Base-by-base conservation (phyloP, 2,329 filamentous ascomycete species). In the Fusarium buharicum region DNA sequence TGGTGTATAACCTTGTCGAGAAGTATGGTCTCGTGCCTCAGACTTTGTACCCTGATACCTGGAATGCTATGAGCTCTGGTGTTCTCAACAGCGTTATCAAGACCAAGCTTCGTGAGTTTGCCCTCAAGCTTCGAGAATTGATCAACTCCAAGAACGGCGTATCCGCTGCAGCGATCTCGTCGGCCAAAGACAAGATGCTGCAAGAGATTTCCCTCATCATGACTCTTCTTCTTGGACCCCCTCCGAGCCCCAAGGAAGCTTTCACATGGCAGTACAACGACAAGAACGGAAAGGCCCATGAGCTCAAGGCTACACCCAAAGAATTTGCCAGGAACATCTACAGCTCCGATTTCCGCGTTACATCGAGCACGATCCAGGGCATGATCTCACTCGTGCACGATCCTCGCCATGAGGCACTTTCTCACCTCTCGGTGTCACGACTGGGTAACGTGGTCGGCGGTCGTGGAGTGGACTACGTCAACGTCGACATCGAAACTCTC, bases 11-110 rank as follows among this genome's bases (percentile, higher is more conserved):
- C 70, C 79, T 96, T 10, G 91, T 96, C 6, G 78, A 86, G 39
- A 96, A 96, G 78, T 96, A 96, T 71, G 93, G 93, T 24, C 84
- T 96, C n/a, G 89, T 95, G 1, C 92, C 92, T 4, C 90, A 96
- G 73, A 78, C 81, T 0, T 77, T 96, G 3, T 96, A 95, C 72
- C 92, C 92, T 0, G 93, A 96, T 73, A 87, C 84, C 50, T 94
- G 85, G 82, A 94, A 91, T 73, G 91, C 92, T 4, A 84, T 84
- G 79, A 87, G 88, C 68, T 91, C 89, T 22, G 76, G 81, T 1
- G 81, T 85, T 16, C 86, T 96, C 78, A 91, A 93, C 72, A 82
- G 79, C 50, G 80, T 96, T 27, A 81, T 96, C 60, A 93, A 91
- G 11, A 93, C 89, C 16, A 96, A 96, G 78, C 84, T 97, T 30